Percentiles rank a stretch among this genome's conserved stretches.
These are phyloP conservation scores for Dactylellina parvicollis DNA, from an alignment of 2,329 filamentous ascomycete genomes.

Conservation along the genomic window DNA sequence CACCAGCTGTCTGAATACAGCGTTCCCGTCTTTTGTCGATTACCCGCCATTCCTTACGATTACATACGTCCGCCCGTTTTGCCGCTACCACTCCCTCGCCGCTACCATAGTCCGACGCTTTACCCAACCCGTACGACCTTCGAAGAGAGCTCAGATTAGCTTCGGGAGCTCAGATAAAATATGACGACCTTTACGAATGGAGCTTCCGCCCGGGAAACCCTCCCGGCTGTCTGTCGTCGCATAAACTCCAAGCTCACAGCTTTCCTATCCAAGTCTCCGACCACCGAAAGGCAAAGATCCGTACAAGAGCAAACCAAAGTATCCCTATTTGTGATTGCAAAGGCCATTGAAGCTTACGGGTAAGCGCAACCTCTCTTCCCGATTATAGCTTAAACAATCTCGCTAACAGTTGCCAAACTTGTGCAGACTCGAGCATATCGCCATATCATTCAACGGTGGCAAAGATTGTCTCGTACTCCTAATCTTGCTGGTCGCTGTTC, in stretches of 20 bases:
- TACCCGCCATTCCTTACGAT: not conserved
- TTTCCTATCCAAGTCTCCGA: conserved; percentile 72
- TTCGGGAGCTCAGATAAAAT: not conserved
- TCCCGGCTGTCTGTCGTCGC: conserved; percentile 63
- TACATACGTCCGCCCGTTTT: not conserved
- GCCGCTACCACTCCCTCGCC: not conserved
- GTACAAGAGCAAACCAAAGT: conserved; percentile 79
- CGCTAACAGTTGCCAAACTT: not conserved
- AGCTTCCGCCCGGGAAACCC: conserved; percentile 24
- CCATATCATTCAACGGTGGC: conserved; percentile 94
- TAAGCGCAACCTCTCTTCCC: conserved; percentile 64
- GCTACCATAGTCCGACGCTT: not conserved
- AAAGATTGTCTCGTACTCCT: conserved; percentile 97
- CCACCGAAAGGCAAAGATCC: conserved; percentile 67
- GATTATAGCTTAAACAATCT: conserved; percentile 12
- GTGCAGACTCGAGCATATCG: conserved; percentile 76
- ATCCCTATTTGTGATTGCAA: conserved; percentile 77
- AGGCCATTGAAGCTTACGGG: conserved; percentile 80
- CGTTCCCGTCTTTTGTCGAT: not conserved
- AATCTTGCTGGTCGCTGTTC: conserved; percentile 79
- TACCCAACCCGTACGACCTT: not conserved
- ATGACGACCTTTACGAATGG: conserved; percentile 39
- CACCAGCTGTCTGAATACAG: not conserved
- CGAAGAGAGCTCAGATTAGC: no score
- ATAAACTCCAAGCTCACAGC: conserved; percentile 71